Evolutionary conservation across 148 eudicot genomes (phyloP), one percentile per base, ranked within the genome.

Genomic region (Chenopodium formosanum): DNA sequence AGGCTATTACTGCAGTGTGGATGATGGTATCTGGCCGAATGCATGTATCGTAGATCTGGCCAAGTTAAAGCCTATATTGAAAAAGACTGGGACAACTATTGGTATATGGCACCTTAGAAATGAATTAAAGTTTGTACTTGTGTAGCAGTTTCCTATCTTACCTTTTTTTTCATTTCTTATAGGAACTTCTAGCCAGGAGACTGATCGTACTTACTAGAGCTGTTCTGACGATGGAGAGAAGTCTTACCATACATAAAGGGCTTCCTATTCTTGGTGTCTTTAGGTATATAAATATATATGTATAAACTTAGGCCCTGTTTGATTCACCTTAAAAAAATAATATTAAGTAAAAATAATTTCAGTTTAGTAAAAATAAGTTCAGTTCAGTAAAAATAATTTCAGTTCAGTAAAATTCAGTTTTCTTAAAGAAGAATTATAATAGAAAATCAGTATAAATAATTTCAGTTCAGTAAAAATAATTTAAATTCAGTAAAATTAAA

Each of bases 131-230:
- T 34, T 44, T 27, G 1, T 44, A 10, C 4, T 22, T 73, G 34
- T 68, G 23, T 40, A 47, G 52, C 71, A 20, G 50, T 65, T 22
- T 37, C 68, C 25, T 16, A 32, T 73, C 20, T 81, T 19, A 62
- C 44, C 37, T 34, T 63, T 82, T 23, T 53, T 53, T 17, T 34
- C 37, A 65, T 83, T 25, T 83, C 31, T 29, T 73, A 78, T 81
- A 96, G 99, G 99, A 27, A 94, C 92, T 81, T 94, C 99, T 78
- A 96, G 99, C 79, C 99, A 94, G 85, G 95, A 94, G 75, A 96
- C 89, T 78, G 99, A 96, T 88, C 97, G 98, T 84, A 97, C 2
- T 3, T 34, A 34, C 99, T 83, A 97, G 94, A 89, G 98, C 94
- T 67, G 99, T 96, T 74, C 91, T 96, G 56, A 92, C 94, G 65